These are phyloP conservation scores for Hypomyces perniciosus DNA, from an alignment of 2,329 filamentous ascomycete genomes.

Conservation along the genomic window DNA sequence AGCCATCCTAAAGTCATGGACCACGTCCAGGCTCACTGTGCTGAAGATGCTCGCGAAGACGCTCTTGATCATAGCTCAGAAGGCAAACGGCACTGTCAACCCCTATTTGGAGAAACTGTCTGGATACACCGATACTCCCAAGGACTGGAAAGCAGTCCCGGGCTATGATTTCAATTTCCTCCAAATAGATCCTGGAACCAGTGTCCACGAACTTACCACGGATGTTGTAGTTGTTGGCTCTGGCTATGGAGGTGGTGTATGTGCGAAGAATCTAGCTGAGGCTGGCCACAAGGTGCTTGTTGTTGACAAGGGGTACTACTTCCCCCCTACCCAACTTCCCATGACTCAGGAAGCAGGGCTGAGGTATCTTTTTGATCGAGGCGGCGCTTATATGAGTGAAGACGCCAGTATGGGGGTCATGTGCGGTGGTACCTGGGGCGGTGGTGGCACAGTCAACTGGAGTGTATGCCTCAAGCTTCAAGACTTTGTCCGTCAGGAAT, in stretches of 20 bases:
- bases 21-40: constrained; percentile 46
- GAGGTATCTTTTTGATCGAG: constrained; percentile 63
- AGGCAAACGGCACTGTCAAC: constrained; percentile 50
- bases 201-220: constrained; percentile 58
- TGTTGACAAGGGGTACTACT: constrained; percentile 77
- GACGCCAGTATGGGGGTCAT: constrained; percentile 55
- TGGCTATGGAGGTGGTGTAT: constrained; percentile 78
- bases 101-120: constrained; percentile 49
- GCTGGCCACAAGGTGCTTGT: constrained; percentile 71
- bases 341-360: constrained; percentile 60
- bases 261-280: constrained; percentile 73
- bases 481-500: constrained; percentile 71
- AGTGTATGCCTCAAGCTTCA: constrained; percentile 61
- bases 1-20: constrained; percentile 58
- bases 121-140: constrained; percentile 51
- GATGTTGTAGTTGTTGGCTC: constrained; percentile 85
- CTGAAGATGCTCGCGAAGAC: constrained; percentile 52
- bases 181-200: constrained; percentile 41
- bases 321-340: constrained; percentile 64
- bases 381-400: constrained; percentile 50
- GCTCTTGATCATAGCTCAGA: constrained; percentile 48
- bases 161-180: constrained; percentile 56
- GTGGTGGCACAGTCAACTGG: constrained; percentile 88
- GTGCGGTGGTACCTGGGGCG: constrained; percentile 71
- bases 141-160: constrained; percentile 43